phyloP scores from a whole-genome alignment of 495 filamentous ascomycete genomes.

The Cladorrhinum samala region DNA sequence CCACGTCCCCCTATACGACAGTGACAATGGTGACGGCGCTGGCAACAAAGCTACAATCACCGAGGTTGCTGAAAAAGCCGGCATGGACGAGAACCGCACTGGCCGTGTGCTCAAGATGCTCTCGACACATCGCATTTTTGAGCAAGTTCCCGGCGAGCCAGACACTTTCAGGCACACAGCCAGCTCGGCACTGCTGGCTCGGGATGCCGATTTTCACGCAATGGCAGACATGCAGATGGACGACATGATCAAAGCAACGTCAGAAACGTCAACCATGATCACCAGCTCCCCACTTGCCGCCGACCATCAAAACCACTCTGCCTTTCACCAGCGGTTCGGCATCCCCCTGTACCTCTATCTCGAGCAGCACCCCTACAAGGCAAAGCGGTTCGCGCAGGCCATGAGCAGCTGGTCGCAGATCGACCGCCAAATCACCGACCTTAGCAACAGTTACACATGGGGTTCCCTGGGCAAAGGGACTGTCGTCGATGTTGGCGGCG shows the following conservation, averaged over 20 bases:
- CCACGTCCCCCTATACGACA: not conserved
- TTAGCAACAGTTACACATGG: not conserved
- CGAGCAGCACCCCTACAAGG: not conserved
- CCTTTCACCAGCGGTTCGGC: not conserved
- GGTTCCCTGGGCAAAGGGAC: not conserved
- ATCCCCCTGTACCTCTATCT: not conserved
- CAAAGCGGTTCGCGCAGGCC: not conserved
- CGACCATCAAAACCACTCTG: not conserved
- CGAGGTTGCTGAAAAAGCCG: not conserved
- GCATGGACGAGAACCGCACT: not conserved
- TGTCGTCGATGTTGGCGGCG: not conserved
- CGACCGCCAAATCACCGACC: not conserved
- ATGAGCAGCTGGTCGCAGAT: not conserved
- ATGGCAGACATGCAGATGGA: not conserved
- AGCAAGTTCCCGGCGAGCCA: not conserved
- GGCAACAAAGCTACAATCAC: not conserved
- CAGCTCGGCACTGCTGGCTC: not conserved
- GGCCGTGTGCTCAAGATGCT: not conserved
- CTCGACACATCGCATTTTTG: not conserved
- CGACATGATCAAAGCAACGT: not conserved
- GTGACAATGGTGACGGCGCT: too few species aligned
- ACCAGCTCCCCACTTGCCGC: not conserved
- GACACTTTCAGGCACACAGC: not conserved
- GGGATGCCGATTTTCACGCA: not conserved
- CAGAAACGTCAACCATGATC: not conserved